phyloP scores from a whole-genome alignment of 768 basidiomycete species.

The Agrocybe pediades region DNA sequence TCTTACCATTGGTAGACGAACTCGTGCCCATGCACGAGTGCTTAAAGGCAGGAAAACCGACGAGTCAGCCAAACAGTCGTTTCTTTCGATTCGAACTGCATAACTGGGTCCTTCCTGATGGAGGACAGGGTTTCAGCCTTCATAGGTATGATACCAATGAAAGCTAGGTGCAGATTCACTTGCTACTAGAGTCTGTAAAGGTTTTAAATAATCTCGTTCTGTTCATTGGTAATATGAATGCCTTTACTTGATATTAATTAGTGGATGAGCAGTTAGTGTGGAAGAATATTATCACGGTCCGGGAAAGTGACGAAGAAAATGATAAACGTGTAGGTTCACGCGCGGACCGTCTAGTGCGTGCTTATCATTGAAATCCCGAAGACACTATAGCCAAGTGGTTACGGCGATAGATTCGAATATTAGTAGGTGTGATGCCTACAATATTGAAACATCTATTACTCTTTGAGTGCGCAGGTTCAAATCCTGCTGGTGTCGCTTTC shows the following conservation, averaged over 20 bases:
- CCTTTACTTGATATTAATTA: too few species aligned
- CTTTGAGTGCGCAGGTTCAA: slow-evolving; percentile 71
- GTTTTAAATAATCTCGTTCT: too few species aligned
- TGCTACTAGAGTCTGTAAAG: too few species aligned
- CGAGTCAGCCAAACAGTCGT: slow-evolving; percentile 9
- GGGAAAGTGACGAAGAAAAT: too few species aligned
- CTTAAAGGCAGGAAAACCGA: slow-evolving; percentile 9
- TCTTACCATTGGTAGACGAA: slow-evolving; percentile 50
- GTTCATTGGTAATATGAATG: too few species aligned
- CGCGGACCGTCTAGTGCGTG: too few species aligned
- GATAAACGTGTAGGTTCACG: too few species aligned
- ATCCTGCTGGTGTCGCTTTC: slow-evolving; percentile 59
- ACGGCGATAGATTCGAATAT: slow-evolving; percentile 63
- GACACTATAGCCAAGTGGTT: slow-evolving; percentile 73
- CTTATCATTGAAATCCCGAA: too few species aligned
- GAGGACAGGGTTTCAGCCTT: slow-evolving; percentile 26
- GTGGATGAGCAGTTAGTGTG: too few species aligned
- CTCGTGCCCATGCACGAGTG: slow-evolving; percentile 41
- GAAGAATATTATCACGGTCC: too few species aligned
- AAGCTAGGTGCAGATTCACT: too few species aligned
- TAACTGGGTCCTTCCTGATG: slow-evolving; percentile 27
- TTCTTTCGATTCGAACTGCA: slow-evolving; percentile 23
- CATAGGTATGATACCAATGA: slow-evolving; percentile 12
- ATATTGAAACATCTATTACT: slow-evolving; percentile 64
- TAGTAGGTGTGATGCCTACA: too few species aligned